These are phyloP conservation scores for Leccinum aurantiacum DNA, from an alignment of 768 basidiomycete genomes.

Conservation along the genomic window DNA sequence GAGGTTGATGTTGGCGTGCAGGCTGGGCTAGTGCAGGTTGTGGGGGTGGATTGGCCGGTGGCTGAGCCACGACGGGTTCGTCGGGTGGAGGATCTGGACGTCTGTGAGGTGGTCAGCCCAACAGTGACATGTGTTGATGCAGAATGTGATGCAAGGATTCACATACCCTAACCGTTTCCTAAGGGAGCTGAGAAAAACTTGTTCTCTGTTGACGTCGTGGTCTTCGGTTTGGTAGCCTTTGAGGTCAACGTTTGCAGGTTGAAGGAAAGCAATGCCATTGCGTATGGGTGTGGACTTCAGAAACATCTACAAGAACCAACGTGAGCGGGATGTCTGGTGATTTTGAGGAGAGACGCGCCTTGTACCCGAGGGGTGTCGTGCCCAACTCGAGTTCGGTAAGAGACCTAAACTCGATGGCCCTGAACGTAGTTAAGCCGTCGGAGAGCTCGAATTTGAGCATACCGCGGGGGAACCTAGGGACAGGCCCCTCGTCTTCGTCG, in stretches of 20 bases:
- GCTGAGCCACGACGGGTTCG: conserved; percentile 9
- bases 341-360: conserved; percentile 46
- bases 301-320: conserved; percentile 48
- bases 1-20: conserved; percentile 13
- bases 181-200: conserved; percentile 61
- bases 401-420: conserved; percentile 76
- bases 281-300: conserved; percentile 68
- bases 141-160: neutral
- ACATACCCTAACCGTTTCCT: conserved; percentile 67
- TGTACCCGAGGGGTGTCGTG: conserved; percentile 77
- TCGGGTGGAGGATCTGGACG: conserved; percentile 28
- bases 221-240: conserved; percentile 66
- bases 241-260: conserved; percentile 62
- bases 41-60: conserved; percentile 7
- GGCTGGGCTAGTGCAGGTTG: conserved; percentile 22
- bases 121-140: neutral
- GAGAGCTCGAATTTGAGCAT: conserved; percentile 76
- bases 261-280: conserved; percentile 73
- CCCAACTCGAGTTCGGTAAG: conserved; percentile 69
- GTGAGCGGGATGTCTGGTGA: neutral
- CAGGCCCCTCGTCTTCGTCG: conserved; percentile 64
- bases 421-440: conserved; percentile 69
- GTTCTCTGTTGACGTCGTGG: conserved; percentile 55
- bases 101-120: conserved; percentile 11
- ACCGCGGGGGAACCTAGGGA: conserved; percentile 79